phyloP scores from a whole-genome alignment of 345 rosid genomes.

The Lagerstroemia speciosa region DNA sequence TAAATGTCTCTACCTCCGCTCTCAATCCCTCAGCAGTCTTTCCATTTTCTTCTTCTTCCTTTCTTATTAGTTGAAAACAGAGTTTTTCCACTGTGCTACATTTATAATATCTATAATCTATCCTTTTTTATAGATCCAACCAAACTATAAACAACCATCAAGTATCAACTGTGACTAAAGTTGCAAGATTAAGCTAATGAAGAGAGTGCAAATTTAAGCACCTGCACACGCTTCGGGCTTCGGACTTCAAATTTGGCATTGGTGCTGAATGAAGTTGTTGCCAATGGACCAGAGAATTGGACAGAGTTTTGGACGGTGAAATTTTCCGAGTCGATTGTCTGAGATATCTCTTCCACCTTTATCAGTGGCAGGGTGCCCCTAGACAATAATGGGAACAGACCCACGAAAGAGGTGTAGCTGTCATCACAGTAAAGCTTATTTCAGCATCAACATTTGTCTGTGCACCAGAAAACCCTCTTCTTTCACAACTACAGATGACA shows the following conservation, averaged over 20 bases:
- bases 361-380: conserved; percentile 48
- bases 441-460: background rate
- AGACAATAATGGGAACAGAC: conserved; percentile 71
- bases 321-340: conserved; percentile 73
- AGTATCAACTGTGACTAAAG: background rate
- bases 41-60: background rate
- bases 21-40: background rate
- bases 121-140: background rate
- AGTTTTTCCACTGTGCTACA: background rate
- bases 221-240: conserved; percentile 92
- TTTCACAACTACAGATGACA: background rate
- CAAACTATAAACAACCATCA: background rate
- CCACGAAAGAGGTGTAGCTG: conserved; percentile 80
- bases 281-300: conserved; percentile 63
- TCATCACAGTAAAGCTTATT: background rate
- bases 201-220: conserved; percentile 3
- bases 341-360: conserved; percentile 89
- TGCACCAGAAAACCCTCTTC: background rate
- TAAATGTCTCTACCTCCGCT: too few relatives aligned
- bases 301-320: conserved; percentile 77
- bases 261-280: conserved; percentile 72
- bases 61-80: background rate
- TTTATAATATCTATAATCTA: background rate
- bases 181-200: background rate
- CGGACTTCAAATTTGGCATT: conserved; percentile 86